These are phyloP conservation scores for apple (Malus domestica) DNA, from an alignment of 306 rosid genomes.

Conservation along the genomic window ASM211411v1 NC_041790.1:14091501-14092000, in stretches of 20 bases:
- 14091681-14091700: no score
- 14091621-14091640: no score
- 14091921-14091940: constrained; percentile 35
- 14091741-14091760: neutral
- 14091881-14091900: constrained; percentile 34
- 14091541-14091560: no score
- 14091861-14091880: constrained; percentile 1
- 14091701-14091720: neutral
- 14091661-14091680: no score
- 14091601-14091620: no score
- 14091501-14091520: no score
- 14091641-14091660: no score
- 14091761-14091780: constrained; percentile 21
- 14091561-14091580: no score
- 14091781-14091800: constrained; percentile 40
- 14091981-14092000: constrained; percentile 50
- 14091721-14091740: neutral
- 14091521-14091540: no score
- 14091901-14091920: constrained; percentile 50
- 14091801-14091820: constrained; percentile 33
- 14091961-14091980: constrained; percentile 43
- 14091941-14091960: constrained; percentile 25
- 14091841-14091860: constrained; percentile 27
- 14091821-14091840: constrained; percentile 31
- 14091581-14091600: no score